Evolutionary conservation across 495 filamentous ascomycete genomes (phyloP).

Genomic region (Alectoria sarmentosa): DNA sequence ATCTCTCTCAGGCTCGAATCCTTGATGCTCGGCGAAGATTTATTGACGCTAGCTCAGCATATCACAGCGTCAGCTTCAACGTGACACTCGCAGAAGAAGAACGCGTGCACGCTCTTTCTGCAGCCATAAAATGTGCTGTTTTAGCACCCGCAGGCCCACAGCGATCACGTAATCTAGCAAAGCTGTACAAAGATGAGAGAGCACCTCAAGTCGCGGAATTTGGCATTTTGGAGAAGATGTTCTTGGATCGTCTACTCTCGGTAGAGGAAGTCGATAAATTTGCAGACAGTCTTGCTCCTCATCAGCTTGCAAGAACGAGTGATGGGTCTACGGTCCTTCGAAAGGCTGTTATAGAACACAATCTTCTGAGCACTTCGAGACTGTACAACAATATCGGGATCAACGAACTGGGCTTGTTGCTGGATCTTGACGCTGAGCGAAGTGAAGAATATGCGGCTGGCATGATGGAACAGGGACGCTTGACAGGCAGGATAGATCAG

Average conservation of each 20-base stretch:
- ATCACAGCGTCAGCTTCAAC: slow-evolving; percentile 76
- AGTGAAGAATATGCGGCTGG: slow-evolving; percentile 87
- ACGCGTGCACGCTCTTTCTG: slow-evolving; percentile 71
- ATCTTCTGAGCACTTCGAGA: slow-evolving; percentile 75
- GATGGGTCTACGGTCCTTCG: slow-evolving; percentile 93
- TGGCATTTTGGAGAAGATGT: slow-evolving; percentile 94
- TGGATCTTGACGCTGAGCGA: slow-evolving; percentile 71
- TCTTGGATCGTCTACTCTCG: slow-evolving; percentile 77
- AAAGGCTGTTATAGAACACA: slow-evolving; percentile 92
- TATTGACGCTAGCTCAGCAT: slow-evolving; percentile 79
- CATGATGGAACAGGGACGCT: slow-evolving; percentile 91
- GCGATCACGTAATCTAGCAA: slow-evolving; percentile 68
- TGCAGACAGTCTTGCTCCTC: slow-evolving; percentile 66
- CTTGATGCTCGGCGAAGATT: slow-evolving; percentile 84
- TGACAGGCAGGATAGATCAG: slow-evolving; percentile 88
- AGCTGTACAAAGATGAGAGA: slow-evolving; percentile 91
- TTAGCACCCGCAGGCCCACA: slow-evolving; percentile 85
- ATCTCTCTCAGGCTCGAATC: slow-evolving; percentile 86
- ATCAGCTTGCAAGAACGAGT: slow-evolving; percentile 80
- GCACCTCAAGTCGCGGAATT: slow-evolving; percentile 69
- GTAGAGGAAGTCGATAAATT: slow-evolving; percentile 81
- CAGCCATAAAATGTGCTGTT: slow-evolving; percentile 92
- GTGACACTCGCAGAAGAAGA: slow-evolving; percentile 75
- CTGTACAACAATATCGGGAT: slow-evolving; percentile 87
- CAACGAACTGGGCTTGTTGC: slow-evolving; percentile 64